A percentile compares a stretch with the other conserved stretches of the same genome.
Conservation (phyloP, 2,329 filamentous ascomycete species). For the Venturia effusa region DNA sequence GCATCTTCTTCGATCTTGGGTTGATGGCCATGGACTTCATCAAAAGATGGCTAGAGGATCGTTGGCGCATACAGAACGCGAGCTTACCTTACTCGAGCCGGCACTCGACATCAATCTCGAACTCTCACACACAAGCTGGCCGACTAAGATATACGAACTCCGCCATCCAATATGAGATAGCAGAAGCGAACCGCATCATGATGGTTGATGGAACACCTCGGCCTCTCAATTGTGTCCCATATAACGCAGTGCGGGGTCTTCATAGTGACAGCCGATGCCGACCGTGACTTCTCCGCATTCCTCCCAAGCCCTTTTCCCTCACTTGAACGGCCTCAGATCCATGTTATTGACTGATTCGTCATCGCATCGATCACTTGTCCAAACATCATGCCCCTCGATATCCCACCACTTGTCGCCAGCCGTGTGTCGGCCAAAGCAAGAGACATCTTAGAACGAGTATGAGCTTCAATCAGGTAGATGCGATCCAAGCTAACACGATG, state of each 20-base stretch:
- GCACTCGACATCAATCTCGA: too few relatives aligned
- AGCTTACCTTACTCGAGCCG: too few relatives aligned
- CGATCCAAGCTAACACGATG: slow-evolving; percentile 10
- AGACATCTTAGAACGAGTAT: slow-evolving; percentile 10
- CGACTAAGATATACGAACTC: too few relatives aligned
- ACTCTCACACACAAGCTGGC: too few relatives aligned
- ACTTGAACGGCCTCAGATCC: background rate
- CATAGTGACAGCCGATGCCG: background rate
- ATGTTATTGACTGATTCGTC: too few relatives aligned
- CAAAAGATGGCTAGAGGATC: too few relatives aligned
- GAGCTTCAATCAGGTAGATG: background rate
- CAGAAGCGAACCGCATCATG: background rate
- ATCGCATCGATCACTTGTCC: background rate
- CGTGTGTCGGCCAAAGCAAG: slow-evolving; percentile 8
- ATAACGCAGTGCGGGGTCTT: background rate
- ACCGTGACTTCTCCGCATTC: background rate
- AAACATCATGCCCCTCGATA: background rate
- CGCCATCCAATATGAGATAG: too few relatives aligned
- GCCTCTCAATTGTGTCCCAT: background rate
- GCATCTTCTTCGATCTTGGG: too few relatives aligned
- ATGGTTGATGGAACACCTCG: background rate
- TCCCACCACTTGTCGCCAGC: slow-evolving; percentile 6
- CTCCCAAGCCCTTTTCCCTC: background rate
- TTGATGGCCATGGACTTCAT: too few relatives aligned
- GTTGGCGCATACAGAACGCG: too few relatives aligned